Base-by-base conservation (phyloP, 192 early-diverging fungal species). In the Podila verticillata region DNA sequence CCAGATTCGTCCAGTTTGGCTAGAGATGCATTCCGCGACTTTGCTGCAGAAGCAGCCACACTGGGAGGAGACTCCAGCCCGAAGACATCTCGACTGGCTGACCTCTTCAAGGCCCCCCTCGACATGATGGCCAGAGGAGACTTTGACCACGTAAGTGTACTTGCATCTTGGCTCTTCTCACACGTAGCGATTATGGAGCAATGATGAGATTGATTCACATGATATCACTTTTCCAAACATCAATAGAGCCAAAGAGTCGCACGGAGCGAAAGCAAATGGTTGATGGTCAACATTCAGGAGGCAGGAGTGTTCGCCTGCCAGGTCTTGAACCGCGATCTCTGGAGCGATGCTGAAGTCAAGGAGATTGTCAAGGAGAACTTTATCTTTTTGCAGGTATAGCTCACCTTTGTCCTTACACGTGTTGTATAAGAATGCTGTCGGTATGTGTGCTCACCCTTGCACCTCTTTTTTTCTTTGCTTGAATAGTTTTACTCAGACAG, bases 261-360 rank as follows among this genome's bases (percentile, higher is more conserved):
- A 13, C 84, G 83, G 64, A 65, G 62, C 22, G 78, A 87, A 24
- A 86, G 83, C 31, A 96, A 93, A 73, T 96, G 95, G 96, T 69
- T 98, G 35, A 84, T 98, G 66, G 82, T 98, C 34, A 96, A 96
- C 62, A 87, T 97, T 48, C 94, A 97, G 59, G 92, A 97, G 54
- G 84, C 91, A 7, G 81, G 89, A 0, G 95, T 97, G 54, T 98
- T 98, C 83, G 80, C 87, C 24, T 97, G 95, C 82, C 95, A 97
- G 69, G 84, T 92, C 20, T 82, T 98, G 79, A 98, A 97, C 75
- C 92, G 97, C 63, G 96, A 99, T 86, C 86, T 98, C 57, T 99
- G 96, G 96, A 97, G 92, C 32, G 86, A 95, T 58, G 32, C 71
- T 22, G 75, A 83, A 17, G 92, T 98, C 7, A 91, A 95, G 79